Percentiles rank a stretch among this genome's conserved stretches.
phyloP scores from a whole-genome alignment of 192 early-diverging fungal genomes.

The Coemansia sp. region DNA sequence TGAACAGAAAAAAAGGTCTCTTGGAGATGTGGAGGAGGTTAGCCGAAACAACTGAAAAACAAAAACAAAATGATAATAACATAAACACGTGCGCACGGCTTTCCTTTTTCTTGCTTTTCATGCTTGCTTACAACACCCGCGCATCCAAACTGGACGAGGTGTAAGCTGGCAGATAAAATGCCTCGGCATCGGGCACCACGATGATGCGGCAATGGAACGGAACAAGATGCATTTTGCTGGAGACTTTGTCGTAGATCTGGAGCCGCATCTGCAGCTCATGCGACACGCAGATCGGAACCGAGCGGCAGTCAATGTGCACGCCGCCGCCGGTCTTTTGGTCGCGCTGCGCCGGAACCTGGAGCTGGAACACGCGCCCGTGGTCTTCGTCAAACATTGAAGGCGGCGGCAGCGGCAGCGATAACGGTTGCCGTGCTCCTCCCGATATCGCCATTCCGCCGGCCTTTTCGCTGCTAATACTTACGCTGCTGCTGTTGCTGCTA shows the following conservation, averaged over 20 bases:
- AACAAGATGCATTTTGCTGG: conserved; percentile 29
- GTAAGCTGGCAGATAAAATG: conserved; percentile 39
- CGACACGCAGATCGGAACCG: conserved; percentile 33
- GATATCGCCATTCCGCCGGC: no score
- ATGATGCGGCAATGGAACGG: conserved; percentile 35
- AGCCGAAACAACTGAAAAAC: no score
- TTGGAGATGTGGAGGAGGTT: no score
- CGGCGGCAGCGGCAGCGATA: background rate
- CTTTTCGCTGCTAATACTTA: background rate
- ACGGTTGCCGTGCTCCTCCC: background rate
- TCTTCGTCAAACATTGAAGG: conserved; percentile 37
- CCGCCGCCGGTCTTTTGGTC: conserved; percentile 8
- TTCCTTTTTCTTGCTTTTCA: background rate
- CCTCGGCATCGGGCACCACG: conserved; percentile 37
- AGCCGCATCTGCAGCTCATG: conserved; percentile 28
- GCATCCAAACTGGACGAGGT: conserved; percentile 24
- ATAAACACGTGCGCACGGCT: no score
- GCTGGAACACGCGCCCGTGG: conserved; percentile 12
- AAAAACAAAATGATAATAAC: no score
- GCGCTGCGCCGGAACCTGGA: conserved; percentile 21
- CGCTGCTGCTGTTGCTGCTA: background rate
- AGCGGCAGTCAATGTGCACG: conserved; percentile 42
- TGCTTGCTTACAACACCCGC: conserved; percentile 23
- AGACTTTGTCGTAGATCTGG: conserved; percentile 20
- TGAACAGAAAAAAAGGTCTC: no score